Conservation (phyloP, 2,329 filamentous ascomycete genomes). For the Lecanicillium sp. region DNA sequence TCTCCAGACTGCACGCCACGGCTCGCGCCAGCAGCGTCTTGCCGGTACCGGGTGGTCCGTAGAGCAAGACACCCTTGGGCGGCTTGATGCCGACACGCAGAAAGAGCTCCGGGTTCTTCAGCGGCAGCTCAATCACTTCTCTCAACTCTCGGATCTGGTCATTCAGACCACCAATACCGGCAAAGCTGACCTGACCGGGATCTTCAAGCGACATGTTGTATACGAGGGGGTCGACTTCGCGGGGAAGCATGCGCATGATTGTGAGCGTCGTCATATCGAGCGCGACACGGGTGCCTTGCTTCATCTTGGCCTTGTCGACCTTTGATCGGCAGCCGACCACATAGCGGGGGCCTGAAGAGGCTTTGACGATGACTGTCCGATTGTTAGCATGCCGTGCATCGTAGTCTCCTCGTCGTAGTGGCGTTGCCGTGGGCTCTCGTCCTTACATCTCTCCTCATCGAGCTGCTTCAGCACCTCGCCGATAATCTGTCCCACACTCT, state of each 20-base stretch:
- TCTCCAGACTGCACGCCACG: conserved; percentile 92
- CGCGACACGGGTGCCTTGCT: conserved; percentile 95
- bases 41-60: conserved; percentile 92
- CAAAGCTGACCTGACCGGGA: conserved; percentile 95
- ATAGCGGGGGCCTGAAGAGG: conserved; percentile 93
- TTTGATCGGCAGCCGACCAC: conserved; percentile 98
- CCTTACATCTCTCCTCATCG: conserved; percentile 94
- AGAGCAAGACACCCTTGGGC: conserved; percentile 92
- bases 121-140: conserved; percentile 93
- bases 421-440: background rate
- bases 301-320: conserved; percentile 94
- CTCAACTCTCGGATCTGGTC: conserved; percentile 96
- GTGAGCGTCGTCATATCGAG: conserved; percentile 99
- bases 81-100: conserved; percentile 96
- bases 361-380: conserved; percentile 85
- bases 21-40: conserved; percentile 93
- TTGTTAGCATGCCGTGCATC: conserved; percentile 18
- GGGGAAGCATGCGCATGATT: conserved; percentile 98
- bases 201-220: conserved; percentile 99
- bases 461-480: conserved; percentile 98
- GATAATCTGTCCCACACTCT: conserved; percentile 98
- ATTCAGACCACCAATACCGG: conserved; percentile 93
- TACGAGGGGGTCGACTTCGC: conserved; percentile 95
- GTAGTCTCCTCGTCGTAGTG: background rate
- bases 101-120: conserved; percentile 99